Evolutionary conservation across 139 green algal genomes (phyloP), one percentile per base, ranked within the genome.

Genomic region (Tetradesmus obliquus): DNA sequence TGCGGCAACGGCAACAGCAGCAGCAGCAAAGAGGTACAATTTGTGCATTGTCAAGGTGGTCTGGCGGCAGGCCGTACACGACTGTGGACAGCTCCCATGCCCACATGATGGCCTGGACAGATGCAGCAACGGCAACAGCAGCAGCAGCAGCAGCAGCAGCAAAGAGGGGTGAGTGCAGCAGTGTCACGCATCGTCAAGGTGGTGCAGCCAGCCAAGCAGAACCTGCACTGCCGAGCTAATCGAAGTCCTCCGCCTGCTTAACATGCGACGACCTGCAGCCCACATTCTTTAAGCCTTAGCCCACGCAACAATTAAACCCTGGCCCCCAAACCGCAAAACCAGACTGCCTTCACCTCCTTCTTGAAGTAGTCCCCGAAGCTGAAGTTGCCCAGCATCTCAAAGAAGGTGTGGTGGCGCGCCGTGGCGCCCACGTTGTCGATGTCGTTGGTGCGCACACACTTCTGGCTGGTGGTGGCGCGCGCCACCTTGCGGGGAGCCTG

Each of bases 301-400:
- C 12, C 60, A 10, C 55, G 55, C 9, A n/a, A 79, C 54, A 5
- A 10, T n/a, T n/a, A 32, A 8, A 9, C 82, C 20, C 57, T 88
- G 24, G 17, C 20, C 13, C n/a, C 72, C 32, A 45, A 45, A 45
- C 32, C 32, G 32, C 32, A 45, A 45, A 45, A 45, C 32, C 32
- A 45, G 32, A 45, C 32, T 45, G 32, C 32, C 32, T 45, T 54
- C 72, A 95, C 95, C 93, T 99, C 96, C 55, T 94, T 92, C 94
- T 99, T 99, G 95, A 99, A 99, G 93, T 99, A 99, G 90, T 99
- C 97, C 0, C 97, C 98, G 91, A 99, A 99, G 72, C 92, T 97
- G 95, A 99, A 99, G 96, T 99, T 99, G 32, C 98, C 98, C 55
- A 99, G 94, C 97, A 99, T 99, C 93, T 99, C 97, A 91, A 99